phyloP scores from a whole-genome alignment of 306 rosid genomes.

The Heteromeles arbutifolia region DNA sequence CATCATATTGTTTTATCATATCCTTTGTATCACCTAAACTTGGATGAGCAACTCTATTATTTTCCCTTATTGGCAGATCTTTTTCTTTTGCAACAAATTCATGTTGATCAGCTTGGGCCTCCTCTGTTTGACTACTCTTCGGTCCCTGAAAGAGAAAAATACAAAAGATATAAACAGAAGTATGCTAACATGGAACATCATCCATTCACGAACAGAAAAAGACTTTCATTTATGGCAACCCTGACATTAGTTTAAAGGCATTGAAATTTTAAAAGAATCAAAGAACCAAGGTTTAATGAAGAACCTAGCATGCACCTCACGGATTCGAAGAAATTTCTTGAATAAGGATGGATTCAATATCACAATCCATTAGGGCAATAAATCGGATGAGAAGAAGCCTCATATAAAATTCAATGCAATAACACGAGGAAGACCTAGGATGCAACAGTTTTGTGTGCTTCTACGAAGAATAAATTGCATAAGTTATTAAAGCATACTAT shows the following conservation, averaged over 20 bases:
- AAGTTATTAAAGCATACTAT: neutral
- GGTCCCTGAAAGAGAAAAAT: conserved; percentile 22
- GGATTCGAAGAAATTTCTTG: neutral
- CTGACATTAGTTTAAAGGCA: neutral
- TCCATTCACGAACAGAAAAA: neutral
- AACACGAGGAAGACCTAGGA: neutral
- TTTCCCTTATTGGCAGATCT: neutral
- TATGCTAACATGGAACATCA: neutral
- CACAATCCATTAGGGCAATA: neutral
- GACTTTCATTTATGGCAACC: neutral
- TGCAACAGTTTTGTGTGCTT: neutral
- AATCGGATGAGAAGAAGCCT: neutral
- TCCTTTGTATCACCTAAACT: conserved; percentile 21
- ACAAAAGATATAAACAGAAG: neutral
- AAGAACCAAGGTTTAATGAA: neutral
- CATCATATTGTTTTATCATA: conserved; percentile 17
- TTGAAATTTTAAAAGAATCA: neutral
- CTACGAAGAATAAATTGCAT: neutral
- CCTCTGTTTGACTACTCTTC: conserved; percentile 11
- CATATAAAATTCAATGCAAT: neutral
- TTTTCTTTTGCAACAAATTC: conserved; percentile 17
- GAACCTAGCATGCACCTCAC: neutral
- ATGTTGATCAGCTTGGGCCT: conserved; percentile 19
- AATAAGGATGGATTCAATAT: neutral
- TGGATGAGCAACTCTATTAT: conserved; percentile 15